Evolutionary conservation across 1,284 basidiomycete genomes (phyloP).

Genomic region (Gymnopus androsaceus): DNA sequence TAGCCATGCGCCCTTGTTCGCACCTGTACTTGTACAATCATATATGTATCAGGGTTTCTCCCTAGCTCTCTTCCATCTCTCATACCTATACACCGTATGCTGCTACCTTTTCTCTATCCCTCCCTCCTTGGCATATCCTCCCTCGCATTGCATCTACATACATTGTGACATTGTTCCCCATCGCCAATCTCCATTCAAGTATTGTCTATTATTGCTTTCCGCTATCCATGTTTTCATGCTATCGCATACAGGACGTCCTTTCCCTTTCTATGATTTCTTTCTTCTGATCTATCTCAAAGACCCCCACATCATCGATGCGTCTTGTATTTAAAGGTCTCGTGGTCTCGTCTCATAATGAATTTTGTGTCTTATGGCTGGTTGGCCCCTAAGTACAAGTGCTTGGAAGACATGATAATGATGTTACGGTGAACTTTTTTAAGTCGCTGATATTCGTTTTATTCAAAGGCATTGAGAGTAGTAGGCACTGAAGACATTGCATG

Average conservation of each 20-base stretch:
- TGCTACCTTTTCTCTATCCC: not conserved
- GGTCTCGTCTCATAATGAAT: too few relatives aligned
- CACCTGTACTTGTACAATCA: slow-evolving; percentile 4
- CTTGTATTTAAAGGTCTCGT: not conserved
- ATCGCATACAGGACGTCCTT: slow-evolving; percentile 1
- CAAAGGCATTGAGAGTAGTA: slow-evolving; percentile 15
- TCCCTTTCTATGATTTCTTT: not conserved
- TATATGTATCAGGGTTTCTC: slow-evolving; percentile 4
- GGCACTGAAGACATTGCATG: slow-evolving; percentile 5
- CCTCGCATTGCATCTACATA: slow-evolving; percentile 8
- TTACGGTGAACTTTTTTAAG: not conserved
- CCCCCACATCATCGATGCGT: not conserved
- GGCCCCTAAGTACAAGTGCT: too few relatives aligned
- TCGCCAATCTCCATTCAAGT: not conserved
- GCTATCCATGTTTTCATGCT: slow-evolving; percentile 12
- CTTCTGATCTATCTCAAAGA: not conserved
- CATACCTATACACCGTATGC: not conserved
- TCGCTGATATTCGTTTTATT: not conserved
- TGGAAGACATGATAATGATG: too few relatives aligned
- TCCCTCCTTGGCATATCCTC: slow-evolving; percentile 2
- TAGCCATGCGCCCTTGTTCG: not conserved
- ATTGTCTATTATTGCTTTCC: slow-evolving; percentile 9
- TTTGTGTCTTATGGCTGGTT: too few relatives aligned
- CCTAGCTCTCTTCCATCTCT: not conserved
- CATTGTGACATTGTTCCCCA: slow-evolving; percentile 4